Conservation (phyloP, 2,329 filamentous ascomycete species). For the Beauveria sp. region DNA sequence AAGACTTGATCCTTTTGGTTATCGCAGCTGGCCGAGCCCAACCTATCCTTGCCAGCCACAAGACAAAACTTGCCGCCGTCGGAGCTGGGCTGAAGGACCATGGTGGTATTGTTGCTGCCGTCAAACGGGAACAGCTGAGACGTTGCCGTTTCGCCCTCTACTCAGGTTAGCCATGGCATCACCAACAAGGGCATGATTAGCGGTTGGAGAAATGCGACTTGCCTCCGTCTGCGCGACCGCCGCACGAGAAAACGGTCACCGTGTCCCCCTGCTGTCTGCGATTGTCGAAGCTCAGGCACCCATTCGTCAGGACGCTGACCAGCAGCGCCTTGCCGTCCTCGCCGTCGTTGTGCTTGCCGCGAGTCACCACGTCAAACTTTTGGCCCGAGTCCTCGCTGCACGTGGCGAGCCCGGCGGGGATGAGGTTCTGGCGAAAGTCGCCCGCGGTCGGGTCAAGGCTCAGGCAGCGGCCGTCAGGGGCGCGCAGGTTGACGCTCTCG, state of each 20-base stretch:
- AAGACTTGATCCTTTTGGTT: constrained; percentile 7
- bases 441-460: constrained; percentile 44
- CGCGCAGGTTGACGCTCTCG: constrained; percentile 35
- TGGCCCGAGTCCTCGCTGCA: constrained; percentile 39
- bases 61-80: constrained; percentile 35
- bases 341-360: constrained; percentile 41
- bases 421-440: constrained; percentile 47
- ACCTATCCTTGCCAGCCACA: constrained; percentile 27
- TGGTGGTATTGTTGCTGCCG: constrained; percentile 24
- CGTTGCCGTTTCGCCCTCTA: constrained; percentile 37
- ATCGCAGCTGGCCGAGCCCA: constrained; percentile 16
- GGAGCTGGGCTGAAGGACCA: constrained; percentile 38
- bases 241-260: constrained; percentile 44
- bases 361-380: constrained; percentile 43
- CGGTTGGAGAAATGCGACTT: constrained; percentile 14
- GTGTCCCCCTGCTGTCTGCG: constrained; percentile 36
- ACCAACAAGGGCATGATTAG: not conserved
- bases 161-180: not conserved
- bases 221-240: constrained; percentile 41
- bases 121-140: constrained; percentile 43
- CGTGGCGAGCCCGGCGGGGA: constrained; percentile 37
- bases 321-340: constrained; percentile 32
- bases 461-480: constrained; percentile 42
- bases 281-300: constrained; percentile 43
- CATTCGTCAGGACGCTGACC: constrained; percentile 41